Base-by-base conservation (phyloP, 1,284 basidiomycete species). In the Mycocalia duriaeana region DNA sequence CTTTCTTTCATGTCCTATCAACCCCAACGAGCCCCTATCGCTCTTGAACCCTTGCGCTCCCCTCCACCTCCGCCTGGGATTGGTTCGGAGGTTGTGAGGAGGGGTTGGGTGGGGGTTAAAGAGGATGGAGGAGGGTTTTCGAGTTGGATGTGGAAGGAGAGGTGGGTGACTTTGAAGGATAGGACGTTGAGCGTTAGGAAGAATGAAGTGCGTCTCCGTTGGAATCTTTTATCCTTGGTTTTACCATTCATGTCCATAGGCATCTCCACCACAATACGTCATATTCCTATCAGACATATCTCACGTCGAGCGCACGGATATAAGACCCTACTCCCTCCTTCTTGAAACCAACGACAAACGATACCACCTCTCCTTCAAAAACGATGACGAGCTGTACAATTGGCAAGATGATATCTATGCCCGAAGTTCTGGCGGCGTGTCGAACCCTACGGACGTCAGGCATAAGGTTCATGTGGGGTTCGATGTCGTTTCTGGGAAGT, bases 381-480 rank as follows among this genome's bases (percentile, higher is more conserved):
- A 77, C 51, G 95, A 99, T 62, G 91, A 95, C 57, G 95, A 99
- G 62, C 79, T 99, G 13, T 98, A 99, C 61, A 85, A 84, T 23
- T 98, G 94, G 94, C 84, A 93, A 70, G 94, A 99, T 61, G 94
- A 96, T 61, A 89, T 99, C 50, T 97, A 98, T 68, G 84, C 82
- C 5, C 81, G 94, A 45, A 92, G 90, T 56, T 93, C 94, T 0
- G 91, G 93, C 84, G 93, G 94, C 31, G 91, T 95, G 19, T 89
- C 88, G 60, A 88, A 89, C 55, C 95, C 95, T 0, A 97, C 93
- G 14, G 94, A 99, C 69, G 98, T 98, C 63, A 92, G 96, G 1
- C 95, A 98, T 71, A 92, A 96, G 65, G 93, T 98, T 2, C 95
- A 99, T 66, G 95, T 99, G 51, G 94, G 94, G 5, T 98, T 96